Evolutionary conservation across 192 early-diverging fungal species (phyloP).

Genomic region (Polychytrium aggregatum): DNA sequence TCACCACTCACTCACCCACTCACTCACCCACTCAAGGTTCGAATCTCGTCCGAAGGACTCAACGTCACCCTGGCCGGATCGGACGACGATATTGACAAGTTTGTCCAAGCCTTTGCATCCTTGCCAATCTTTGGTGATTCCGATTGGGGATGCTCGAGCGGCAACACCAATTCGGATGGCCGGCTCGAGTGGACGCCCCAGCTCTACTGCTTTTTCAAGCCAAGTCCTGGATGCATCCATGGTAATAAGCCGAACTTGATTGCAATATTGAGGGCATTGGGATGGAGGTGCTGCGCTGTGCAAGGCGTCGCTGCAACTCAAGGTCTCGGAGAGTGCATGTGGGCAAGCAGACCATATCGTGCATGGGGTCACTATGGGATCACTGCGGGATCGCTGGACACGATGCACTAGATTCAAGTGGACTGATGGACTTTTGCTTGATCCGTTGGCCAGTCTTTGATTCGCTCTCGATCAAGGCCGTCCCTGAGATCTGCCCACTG

Average conservation of each 20-base stretch:
- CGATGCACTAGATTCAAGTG: background rate
- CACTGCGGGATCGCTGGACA: too few relatives aligned
- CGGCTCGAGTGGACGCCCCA: background rate
- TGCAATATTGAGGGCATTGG: too few relatives aligned
- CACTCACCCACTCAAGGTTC: too few relatives aligned
- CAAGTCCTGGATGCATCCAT: constrained; percentile 48
- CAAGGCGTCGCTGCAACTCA: background rate
- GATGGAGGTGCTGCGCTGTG: too few relatives aligned
- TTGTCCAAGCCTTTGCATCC: too few relatives aligned
- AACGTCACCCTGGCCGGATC: constrained; percentile 56
- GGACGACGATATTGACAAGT: constrained; percentile 18
- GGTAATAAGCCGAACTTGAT: too few relatives aligned
- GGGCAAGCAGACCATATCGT: background rate
- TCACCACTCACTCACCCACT: too few relatives aligned
- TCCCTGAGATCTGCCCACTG: constrained; percentile 56
- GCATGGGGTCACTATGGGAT: too few relatives aligned
- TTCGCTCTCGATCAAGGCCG: constrained; percentile 41
- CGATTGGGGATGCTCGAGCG: constrained; percentile 14
- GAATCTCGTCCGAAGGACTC: constrained; percentile 46
- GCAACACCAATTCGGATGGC: constrained; percentile 4
- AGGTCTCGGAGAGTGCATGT: background rate
- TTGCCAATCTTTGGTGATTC: too few relatives aligned
- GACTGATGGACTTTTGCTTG: background rate
- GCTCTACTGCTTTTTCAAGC: constrained; percentile 47
- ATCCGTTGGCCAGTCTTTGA: constrained; percentile 45